phyloP scores from a whole-genome alignment of 352 stramenopile species.

The Poterioochromonas sp. region DNA sequence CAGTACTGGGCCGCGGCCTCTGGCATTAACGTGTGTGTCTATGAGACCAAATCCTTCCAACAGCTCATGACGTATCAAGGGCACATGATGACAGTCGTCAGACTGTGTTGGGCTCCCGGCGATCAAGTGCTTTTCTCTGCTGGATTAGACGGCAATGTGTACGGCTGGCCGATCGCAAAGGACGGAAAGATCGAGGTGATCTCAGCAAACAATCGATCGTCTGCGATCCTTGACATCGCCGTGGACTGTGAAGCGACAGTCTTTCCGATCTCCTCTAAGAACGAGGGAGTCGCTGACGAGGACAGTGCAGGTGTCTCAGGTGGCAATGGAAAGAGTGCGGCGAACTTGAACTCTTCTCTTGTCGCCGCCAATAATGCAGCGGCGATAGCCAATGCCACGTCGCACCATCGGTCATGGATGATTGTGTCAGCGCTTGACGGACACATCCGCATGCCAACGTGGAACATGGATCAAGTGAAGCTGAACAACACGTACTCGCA shows the following conservation, averaged over 20 bases:
- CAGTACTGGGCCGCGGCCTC: constrained; percentile 76
- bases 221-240: not conserved
- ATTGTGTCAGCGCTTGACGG: not conserved
- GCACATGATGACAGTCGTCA: constrained; percentile 62
- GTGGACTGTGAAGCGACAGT: not conserved
- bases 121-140: constrained; percentile 64
- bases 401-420: not conserved
- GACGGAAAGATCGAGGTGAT: constrained; percentile 37
- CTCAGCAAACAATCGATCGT: not conserved
- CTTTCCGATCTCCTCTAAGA: not conserved
- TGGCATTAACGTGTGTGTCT: constrained; percentile 69
- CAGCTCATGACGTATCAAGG: constrained; percentile 60
- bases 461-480: not conserved
- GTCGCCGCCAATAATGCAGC: no score
- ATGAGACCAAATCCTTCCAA: constrained; percentile 41
- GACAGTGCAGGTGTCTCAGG: not conserved
- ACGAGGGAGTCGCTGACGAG: not conserved
- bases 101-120: constrained; percentile 57
- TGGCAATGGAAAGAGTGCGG: not conserved
- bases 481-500: no score
- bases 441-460: not conserved
- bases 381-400: not conserved
- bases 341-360: not conserved
- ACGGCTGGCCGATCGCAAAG: constrained; percentile 56
- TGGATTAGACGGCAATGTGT: constrained; percentile 64